Base-by-base conservation (phyloP, 2,329 filamentous ascomycete genomes). In the Capronia americana region DNA sequence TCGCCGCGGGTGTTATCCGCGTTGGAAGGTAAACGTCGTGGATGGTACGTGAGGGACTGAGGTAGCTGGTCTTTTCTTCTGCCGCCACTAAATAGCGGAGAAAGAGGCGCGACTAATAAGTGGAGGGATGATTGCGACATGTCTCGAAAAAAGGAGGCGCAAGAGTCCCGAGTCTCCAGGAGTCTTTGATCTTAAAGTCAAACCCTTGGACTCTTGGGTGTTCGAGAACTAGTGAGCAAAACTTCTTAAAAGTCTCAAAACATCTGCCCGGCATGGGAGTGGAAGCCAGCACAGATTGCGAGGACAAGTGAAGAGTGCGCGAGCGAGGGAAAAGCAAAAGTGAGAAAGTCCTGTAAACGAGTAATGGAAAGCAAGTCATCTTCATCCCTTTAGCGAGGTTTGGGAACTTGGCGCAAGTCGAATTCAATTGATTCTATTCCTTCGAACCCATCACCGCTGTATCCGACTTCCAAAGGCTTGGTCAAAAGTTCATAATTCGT, bases 1-100 rank as follows among this genome's bases (percentile, higher is more conserved):
- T 97, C 72, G 92, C 92, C 62, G 93, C 94, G 51, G 93, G 95
- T 75, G 93, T 97, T 14, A 97, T 97, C 74, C 88, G 92, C 51
- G 84, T 94, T 72, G 91, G 91, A 55, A 79, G 84, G 77, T 85
- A 65, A 32, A 64, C 17, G 34, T 38, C 34, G 14, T 38, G 34
- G 34, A 38, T 38, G 38, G 17, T 8, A 44, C 17, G 38, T 6
- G 4, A n/a, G 17, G 17, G 17, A n/a, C 5, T 8, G 38, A 44
- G 38, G 17, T 44, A 3, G 5, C 17, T 2, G 17, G 17, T 44
- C 11, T 2, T 20, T 20, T n/a, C 20, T n/a, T 6, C 14, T 44
- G 6, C 38, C 14, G 38, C 38, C 38, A 5, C 17, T n/a, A 1
- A 3, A 17, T 44, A 44, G 17, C 38, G 17, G 38, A 8, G 6